Conservation (phyloP, 371 early-diverging fungal genomes). For the Blakeslea trispora region DNA sequence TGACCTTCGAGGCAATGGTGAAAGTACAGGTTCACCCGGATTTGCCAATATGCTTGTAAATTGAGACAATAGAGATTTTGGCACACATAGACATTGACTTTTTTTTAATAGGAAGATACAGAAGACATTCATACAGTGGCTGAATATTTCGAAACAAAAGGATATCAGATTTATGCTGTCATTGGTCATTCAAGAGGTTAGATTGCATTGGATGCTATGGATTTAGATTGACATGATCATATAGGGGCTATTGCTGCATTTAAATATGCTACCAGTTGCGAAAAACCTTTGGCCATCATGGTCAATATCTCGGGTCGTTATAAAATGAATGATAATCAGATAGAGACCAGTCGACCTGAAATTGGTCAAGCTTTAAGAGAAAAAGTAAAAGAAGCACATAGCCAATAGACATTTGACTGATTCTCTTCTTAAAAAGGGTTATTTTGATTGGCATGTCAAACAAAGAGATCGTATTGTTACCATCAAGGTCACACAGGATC, state of each 20-base stretch:
- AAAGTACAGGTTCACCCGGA: slow-evolving; percentile 54
- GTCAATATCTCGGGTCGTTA: slow-evolving; percentile 61
- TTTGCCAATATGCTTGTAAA: slow-evolving; percentile 54
- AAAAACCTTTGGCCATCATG: slow-evolving; percentile 41
- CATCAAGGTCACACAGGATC: slow-evolving; percentile 38
- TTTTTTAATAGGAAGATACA: slow-evolving; percentile 41
- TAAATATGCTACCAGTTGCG: slow-evolving; percentile 54
- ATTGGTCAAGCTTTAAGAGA: slow-evolving; percentile 33
- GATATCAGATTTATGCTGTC: slow-evolving; percentile 59
- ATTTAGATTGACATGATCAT: neutral
- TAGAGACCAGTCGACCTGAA: slow-evolving; percentile 31
- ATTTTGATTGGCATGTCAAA: slow-evolving; percentile 43
- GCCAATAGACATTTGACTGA: too few species aligned
- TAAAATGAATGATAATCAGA: slow-evolving; percentile 49
- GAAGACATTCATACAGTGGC: slow-evolving; percentile 60
- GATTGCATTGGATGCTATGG: neutral
- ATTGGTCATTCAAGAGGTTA: slow-evolving; percentile 63
- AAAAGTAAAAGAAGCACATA: slow-evolving; percentile 26
- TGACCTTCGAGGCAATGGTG: slow-evolving; percentile 65
- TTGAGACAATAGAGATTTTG: too few species aligned
- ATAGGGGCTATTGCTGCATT: slow-evolving; percentile 57
- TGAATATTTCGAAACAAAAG: slow-evolving; percentile 49
- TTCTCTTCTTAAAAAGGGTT: slow-evolving; percentile 30
- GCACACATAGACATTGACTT: too few species aligned
- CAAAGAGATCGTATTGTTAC: slow-evolving; percentile 35